Evolutionary conservation across 768 basidiomycete genomes (phyloP), one percentile per base, ranked within the genome.

Genomic region (Suillus hirtellus): DNA sequence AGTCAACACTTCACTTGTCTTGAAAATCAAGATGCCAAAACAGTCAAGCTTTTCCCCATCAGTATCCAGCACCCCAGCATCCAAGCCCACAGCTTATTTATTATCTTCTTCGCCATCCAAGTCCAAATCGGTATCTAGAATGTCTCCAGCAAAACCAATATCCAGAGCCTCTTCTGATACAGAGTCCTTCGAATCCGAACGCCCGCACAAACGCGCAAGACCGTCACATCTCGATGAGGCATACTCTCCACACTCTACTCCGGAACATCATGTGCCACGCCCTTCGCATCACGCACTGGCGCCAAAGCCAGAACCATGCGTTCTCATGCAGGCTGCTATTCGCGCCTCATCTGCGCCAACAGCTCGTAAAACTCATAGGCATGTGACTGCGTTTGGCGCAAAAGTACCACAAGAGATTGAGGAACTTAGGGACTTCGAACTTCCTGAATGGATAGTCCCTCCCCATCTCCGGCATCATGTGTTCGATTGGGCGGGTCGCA

Each of bases 341-440:
- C 84, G 86, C 34, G 81, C 74, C 63, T 77, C 80, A 56, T 73
- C 75, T 11, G 76, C 78, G 49, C 80, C 79, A 15, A 77, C 76
- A 21, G 75, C 78, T 27, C 76, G 85, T 61, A 82, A 83, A 69
- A 81, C 84, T 12, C 79, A 81, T 65, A 79, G 88, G 63, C 80
- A 84, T 65, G 74, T 82, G 47, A 80, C 78, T 17, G 85, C 88
- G 10, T 91, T 89, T 69, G 89, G 89, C 0, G 76, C 78, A 49
- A 81, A 84, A 65, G 76, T 89, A n/a, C 84, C 84, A 6, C 67
- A 70, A 1, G 81, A 78, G 42, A 64, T 86, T 43, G 80, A 81
- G 64, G 79, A 82, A 60, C 64, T 76, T 37, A 77, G 74, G 64
- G 87, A 89, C 49, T 90, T 83, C 67, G 79, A 82, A 66, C 73